phyloP scores from a whole-genome alignment of 805 yeast species.

The Candida wancherniae region DNA sequence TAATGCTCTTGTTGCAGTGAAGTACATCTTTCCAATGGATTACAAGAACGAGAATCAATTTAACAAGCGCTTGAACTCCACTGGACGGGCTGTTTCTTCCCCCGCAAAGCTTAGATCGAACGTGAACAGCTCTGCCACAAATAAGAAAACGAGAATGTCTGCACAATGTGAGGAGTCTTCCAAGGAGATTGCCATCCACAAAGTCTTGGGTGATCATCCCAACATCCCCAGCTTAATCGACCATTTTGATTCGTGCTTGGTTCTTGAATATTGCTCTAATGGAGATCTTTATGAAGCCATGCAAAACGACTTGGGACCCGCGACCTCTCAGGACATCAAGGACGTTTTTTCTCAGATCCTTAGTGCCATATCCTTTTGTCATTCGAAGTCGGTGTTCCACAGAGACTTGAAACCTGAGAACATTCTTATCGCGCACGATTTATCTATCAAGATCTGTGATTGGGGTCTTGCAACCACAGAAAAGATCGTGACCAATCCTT shows the following conservation, averaged over 20 bases:
- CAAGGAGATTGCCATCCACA: conserved; percentile 63
- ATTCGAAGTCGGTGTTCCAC: conserved; percentile 45
- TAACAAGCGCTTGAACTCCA: conserved; percentile 12
- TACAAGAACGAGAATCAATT: conserved; percentile 25
- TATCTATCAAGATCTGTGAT: conserved; percentile 55
- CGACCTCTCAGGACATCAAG: conserved; percentile 49
- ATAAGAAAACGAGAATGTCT: conserved; percentile 24
- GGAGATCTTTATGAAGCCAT: conserved; percentile 86
- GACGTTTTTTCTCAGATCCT: conserved; percentile 50
- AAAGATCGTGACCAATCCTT: conserved; percentile 49
- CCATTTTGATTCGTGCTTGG: conserved; percentile 47
- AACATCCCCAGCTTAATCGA: conserved; percentile 45
- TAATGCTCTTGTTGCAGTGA: conserved; percentile 69
- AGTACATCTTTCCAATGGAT: conserved; percentile 66
- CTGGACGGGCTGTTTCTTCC: conserved; percentile 29
- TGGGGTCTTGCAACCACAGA: conserved; percentile 56
- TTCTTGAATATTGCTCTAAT: conserved; percentile 77
- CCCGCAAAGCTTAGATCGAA: conserved; percentile 31
- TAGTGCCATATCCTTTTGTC: conserved; percentile 49
- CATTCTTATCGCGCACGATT: conserved; percentile 44
- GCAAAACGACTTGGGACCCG: conserved; percentile 59
- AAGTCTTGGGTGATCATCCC: conserved; percentile 50
- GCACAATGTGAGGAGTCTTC: conserved; percentile 50
- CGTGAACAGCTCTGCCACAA: conserved; percentile 8
- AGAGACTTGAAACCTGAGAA: conserved; percentile 58